phyloP scores from a whole-genome alignment of 192 early-diverging fungal genomes.

The Oehlia diaphana region DNA sequence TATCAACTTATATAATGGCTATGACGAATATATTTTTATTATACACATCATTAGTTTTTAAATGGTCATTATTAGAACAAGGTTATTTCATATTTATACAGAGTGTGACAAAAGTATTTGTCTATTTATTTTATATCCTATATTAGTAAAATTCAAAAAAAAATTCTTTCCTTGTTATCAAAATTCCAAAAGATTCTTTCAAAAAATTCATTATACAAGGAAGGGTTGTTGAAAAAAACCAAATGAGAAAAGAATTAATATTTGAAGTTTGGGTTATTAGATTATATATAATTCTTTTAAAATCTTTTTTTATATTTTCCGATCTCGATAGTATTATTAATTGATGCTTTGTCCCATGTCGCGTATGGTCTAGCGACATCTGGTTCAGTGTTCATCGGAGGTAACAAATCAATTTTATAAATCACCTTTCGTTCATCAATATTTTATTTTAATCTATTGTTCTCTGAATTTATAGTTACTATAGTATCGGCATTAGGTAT shows the following conservation, averaged over 20 bases:
- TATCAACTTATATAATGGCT: not conserved
- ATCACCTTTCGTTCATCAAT: not conserved
- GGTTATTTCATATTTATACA: conserved; percentile 17
- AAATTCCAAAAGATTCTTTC: not conserved
- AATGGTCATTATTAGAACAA: conserved; percentile 11
- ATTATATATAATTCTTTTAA: no score
- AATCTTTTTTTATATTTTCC: no score
- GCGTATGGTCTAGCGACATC: conserved; percentile 35
- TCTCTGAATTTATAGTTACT: conserved; percentile 18
- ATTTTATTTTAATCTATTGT: not conserved
- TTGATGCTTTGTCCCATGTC: conserved; percentile 37
- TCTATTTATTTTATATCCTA: conserved; percentile 4
- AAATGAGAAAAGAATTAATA: conserved; percentile 21
- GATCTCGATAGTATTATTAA: conserved; percentile 32
- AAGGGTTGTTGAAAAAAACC: not conserved
- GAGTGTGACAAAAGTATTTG: not conserved
- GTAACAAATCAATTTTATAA: not conserved
- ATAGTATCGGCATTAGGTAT: conserved; percentile 38
- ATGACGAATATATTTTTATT: not conserved
- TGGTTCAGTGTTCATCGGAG: conserved; percentile 14
- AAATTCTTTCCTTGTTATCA: no score
- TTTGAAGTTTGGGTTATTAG: conserved; percentile 50
- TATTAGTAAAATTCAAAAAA: conserved; percentile 14
- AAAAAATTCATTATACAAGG: not conserved
- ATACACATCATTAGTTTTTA: conserved; percentile 15